These are phyloP conservation scores for Stylosanthes scabra DNA, from an alignment of 331 rosid genomes.

Conservation along the genomic window DNA sequence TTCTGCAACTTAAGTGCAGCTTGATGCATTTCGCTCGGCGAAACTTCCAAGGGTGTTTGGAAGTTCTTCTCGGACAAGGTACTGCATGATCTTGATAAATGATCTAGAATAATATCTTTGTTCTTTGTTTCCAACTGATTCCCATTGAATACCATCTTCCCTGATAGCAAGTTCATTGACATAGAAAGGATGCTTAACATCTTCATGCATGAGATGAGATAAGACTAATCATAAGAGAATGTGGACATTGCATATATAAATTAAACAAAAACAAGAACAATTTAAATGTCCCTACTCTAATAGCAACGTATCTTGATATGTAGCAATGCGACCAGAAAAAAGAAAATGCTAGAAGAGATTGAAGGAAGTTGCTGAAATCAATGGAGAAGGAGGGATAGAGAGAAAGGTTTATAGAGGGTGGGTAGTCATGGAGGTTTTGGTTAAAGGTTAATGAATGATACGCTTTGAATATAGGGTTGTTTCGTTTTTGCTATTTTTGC, in stretches of 20 bases:
- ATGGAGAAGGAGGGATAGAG: slow-evolving; percentile 33
- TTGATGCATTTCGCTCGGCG: slow-evolving; percentile 36
- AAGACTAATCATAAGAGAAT: too few species aligned
- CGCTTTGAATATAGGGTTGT: too few species aligned
- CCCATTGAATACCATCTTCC: slow-evolving; percentile 48
- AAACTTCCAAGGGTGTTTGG: slow-evolving; percentile 36
- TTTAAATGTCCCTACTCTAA: background rate
- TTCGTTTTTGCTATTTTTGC: too few species aligned
- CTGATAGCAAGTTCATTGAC: slow-evolving; percentile 23
- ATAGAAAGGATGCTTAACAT: slow-evolving; percentile 44
- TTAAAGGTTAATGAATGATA: too few species aligned
- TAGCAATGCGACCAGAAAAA: slow-evolving; percentile 38
- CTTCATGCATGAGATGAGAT: too few species aligned
- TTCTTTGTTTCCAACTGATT: slow-evolving; percentile 52
- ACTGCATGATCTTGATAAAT: slow-evolving; percentile 31
- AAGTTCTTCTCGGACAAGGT: slow-evolving; percentile 45
- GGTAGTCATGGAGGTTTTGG: too few species aligned
- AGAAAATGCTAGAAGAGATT: slow-evolving; percentile 26
- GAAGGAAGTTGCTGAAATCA: background rate
- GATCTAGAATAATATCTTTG: too few species aligned
- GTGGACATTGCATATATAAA: slow-evolving; percentile 10
- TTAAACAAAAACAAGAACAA: background rate
- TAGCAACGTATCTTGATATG: slow-evolving; percentile 37
- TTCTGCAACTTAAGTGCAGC: slow-evolving; percentile 86
- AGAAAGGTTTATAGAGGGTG: slow-evolving; percentile 11